Evolutionary conservation across 495 filamentous ascomycete species (phyloP), one percentile per base, ranked within the genome.

Genomic region (Evernia prunastri): DNA sequence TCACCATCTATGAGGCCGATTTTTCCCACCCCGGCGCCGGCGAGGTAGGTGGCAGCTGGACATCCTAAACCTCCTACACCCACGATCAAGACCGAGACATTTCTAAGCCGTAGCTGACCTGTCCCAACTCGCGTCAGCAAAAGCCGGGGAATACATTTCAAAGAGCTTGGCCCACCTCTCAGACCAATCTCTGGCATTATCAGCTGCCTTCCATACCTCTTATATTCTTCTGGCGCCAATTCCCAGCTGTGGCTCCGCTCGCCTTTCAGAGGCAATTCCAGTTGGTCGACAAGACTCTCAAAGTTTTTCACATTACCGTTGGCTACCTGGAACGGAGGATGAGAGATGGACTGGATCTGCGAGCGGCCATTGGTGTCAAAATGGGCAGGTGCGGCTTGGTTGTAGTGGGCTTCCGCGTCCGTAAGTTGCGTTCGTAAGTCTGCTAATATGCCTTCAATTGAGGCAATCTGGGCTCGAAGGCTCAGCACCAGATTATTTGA

Each of bases 61-160:
- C 90, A 98, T 47, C 94, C 94, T 25, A 98, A 74, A 3, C 94
- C 94, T 11, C 94, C 94, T 27, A 88, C 83, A n/a, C 94, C 94
- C n/a, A 98, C 83, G 58, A 98, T 82, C 42, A 97, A 79, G 1
- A 96, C 85, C 17, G 79, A 82, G 6, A 88, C 77, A 18, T 79
- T 76, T 70, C 87, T 88, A 20, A 97, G 82, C 51, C 80, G 82
- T 2, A 96, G 80, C 78, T 98, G 94, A 13, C 89, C 90, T 91
- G 54, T 12, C 27, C 35, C 67, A 29, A 36, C 5, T 66, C 65
- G 72, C 53, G 59, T 60, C 23, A 66, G 58, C 56, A 25, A 67
- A 56, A 64, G 62, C 63, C 37, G 64, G 2, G 59, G 40, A 25
- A 31, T 42, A 29, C 54, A 9, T 18, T 64, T 17, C 40, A 60